Conservation (phyloP, 1,284 basidiomycete genomes). For the Inonotus obliquus region DNA sequence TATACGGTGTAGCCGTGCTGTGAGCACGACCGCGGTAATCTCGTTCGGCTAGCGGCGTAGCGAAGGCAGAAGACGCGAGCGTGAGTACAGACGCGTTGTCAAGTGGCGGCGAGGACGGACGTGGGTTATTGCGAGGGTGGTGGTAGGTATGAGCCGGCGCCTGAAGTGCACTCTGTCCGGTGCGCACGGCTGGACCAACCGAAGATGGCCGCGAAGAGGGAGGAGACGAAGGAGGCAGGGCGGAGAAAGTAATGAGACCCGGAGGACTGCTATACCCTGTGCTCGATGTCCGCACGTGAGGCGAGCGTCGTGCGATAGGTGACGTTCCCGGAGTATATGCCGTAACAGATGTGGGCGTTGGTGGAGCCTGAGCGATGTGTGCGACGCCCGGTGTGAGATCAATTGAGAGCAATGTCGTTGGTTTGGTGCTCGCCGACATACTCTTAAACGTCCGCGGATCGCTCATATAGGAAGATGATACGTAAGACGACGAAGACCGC, state of each 20-base stretch:
- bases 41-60: conserved; percentile 48
- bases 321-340: conserved; percentile 16
- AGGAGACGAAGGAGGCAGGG: conserved; percentile 51
- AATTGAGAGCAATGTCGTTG: conserved; percentile 87
- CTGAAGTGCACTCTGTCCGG: conserved; percentile 43
- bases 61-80: conserved; percentile 89
- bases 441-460: conserved; percentile 76
- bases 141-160: conserved; percentile 86
- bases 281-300: conserved; percentile 57
- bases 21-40: conserved; percentile 19
- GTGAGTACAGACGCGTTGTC: conserved; percentile 93
- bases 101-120: conserved; percentile 82
- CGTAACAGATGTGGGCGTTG: conserved; percentile 37
- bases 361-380: conserved; percentile 85
- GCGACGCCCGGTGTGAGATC: conserved; percentile 79
- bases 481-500: conserved; percentile 72
- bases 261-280: conserved; percentile 43
- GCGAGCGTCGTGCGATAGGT: conserved; percentile 41
- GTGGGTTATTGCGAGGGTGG: conserved; percentile 93
- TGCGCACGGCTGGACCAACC: conserved; percentile 29
- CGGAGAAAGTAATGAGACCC: conserved; percentile 66
- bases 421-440: conserved; percentile 88
- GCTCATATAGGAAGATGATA: conserved; percentile 71
- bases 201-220: conserved; percentile 34
- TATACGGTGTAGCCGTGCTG: conserved; percentile 9